Conservation (phyloP, 768 basidiomycete genomes). For the Podaxis rugospora region DNA sequence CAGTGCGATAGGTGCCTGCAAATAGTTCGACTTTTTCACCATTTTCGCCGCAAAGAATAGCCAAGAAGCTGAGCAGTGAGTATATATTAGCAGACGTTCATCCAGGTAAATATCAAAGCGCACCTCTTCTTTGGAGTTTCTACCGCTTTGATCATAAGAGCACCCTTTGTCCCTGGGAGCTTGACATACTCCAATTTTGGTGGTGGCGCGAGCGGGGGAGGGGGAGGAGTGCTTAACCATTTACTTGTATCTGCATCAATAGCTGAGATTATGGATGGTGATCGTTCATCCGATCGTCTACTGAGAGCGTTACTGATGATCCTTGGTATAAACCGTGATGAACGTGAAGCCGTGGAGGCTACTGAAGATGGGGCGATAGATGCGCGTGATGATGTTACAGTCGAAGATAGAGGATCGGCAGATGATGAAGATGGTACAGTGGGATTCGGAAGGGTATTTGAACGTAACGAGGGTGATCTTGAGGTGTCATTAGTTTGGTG, state of each 20-base stretch:
- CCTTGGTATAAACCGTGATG: conserved; percentile 65
- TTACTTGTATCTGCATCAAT: conserved; percentile 37
- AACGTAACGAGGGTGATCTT: conserved; percentile 40
- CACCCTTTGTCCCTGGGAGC: conserved; percentile 85
- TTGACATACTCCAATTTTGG: conserved; percentile 91
- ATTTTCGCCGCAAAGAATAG: conserved; percentile 87
- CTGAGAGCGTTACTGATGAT: conserved; percentile 64
- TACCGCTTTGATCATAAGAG: conserved; percentile 78
- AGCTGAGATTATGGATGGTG: conserved; percentile 31
- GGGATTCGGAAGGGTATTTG: conserved; percentile 21
- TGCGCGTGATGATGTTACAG: conserved; percentile 21
- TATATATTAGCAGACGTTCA: background rate
- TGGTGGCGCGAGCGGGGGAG: conserved; percentile 39
- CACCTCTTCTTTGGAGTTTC: conserved; percentile 90
- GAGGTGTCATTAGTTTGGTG: conserved; percentile 22
- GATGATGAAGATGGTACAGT: conserved; percentile 13
- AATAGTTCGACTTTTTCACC: conserved; percentile 94
- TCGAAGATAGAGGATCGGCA: conserved; percentile 16
- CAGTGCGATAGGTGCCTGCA: conserved; percentile 87
- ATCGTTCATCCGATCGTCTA: conserved; percentile 57
- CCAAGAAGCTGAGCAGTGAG: conserved; percentile 62
- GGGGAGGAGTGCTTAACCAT: conserved; percentile 9
- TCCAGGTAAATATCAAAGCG: conserved; percentile 8
- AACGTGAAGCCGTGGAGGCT: conserved; percentile 34
- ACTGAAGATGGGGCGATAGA: conserved; percentile 18